Conservation (phyloP, 495 filamentous ascomycete species). For the Tetracladium setigerum region DNA sequence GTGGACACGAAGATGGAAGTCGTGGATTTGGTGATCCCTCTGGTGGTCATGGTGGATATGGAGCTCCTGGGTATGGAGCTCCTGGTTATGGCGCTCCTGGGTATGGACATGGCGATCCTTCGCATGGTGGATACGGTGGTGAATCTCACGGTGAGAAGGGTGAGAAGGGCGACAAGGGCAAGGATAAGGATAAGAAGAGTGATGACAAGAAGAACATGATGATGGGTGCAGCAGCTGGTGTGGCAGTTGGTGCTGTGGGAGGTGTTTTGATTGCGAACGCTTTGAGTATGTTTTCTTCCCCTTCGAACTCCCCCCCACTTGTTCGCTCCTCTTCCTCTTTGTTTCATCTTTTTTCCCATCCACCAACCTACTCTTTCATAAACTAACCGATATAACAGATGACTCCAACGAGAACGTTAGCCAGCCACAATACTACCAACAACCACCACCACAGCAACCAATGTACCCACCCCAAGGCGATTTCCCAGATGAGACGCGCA, state of each 20-base stretch:
- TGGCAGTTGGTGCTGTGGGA: constrained; percentile 6
- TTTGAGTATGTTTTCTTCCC: constrained; percentile 3
- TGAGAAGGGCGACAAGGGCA: background rate
- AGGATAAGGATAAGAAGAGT: background rate
- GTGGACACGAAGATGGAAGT: background rate
- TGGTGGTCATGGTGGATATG: background rate
- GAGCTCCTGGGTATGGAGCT: background rate
- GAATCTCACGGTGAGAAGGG: background rate
- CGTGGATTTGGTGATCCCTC: background rate
- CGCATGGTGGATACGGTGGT: background rate
- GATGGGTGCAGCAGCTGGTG: constrained; percentile 7
- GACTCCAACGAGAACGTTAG: no score
- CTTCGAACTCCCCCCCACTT: no score
- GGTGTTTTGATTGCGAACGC: constrained; percentile 7
- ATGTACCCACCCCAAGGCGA: background rate
- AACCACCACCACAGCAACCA: background rate
- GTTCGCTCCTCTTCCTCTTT: no score
- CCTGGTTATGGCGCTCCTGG: background rate
- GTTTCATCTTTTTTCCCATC: no score
- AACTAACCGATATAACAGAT: no score
- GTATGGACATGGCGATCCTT: background rate
- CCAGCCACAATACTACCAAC: no score
- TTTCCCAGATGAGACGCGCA: background rate
- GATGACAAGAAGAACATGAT: constrained; percentile 12
- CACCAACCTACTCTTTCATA: no score